A percentile compares a stretch with the other conserved stretches of the same genome.
Evolutionary conservation across 116 monocot genomes (phyloP).

Genomic region (Trichopus zeylanicus): DNA sequence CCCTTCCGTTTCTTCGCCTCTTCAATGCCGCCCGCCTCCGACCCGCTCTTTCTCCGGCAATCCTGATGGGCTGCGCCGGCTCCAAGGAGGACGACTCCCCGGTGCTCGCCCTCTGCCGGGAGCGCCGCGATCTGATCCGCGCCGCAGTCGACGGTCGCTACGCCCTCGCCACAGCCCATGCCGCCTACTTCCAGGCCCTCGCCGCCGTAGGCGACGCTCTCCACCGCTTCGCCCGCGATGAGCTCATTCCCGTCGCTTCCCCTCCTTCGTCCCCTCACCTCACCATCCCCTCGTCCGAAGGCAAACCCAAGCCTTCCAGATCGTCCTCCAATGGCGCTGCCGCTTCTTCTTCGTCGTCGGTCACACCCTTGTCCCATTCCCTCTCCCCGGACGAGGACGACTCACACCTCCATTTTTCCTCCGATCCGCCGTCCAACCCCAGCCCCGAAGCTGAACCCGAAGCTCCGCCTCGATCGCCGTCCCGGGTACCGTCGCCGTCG

Average conservation of each 20-base stretch:
- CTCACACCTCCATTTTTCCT: constrained; percentile 25
- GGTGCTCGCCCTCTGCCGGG: constrained; percentile 37
- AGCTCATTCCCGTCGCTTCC: constrained; percentile 11
- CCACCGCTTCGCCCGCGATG: constrained; percentile 38
- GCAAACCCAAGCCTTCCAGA: constrained; percentile 15
- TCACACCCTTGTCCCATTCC: constrained; percentile 23
- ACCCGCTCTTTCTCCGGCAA: background rate
- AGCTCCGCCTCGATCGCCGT: background rate
- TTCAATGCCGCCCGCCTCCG: background rate
- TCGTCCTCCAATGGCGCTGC: background rate
- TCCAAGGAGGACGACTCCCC: constrained; percentile 38
- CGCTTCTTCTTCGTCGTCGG: constrained; percentile 9
- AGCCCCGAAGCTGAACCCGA: constrained; percentile 1
- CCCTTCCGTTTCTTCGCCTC: no score
- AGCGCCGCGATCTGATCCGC: constrained; percentile 37
- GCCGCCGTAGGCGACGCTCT: constrained; percentile 41
- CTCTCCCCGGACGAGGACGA: constrained; percentile 31
- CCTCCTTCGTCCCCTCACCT: constrained; percentile 10
- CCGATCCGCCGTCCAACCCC: constrained; percentile 21
- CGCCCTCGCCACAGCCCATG: constrained; percentile 47
- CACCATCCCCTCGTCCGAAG: constrained; percentile 30
- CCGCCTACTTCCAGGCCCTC: constrained; percentile 45
- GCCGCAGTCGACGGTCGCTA: constrained; percentile 45
- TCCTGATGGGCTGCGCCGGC: constrained; percentile 58
- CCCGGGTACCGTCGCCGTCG: no score